Evolutionary conservation across 2,329 filamentous ascomycete species (phyloP).

Genomic region (Pleurostoma richardsiae): DNA sequence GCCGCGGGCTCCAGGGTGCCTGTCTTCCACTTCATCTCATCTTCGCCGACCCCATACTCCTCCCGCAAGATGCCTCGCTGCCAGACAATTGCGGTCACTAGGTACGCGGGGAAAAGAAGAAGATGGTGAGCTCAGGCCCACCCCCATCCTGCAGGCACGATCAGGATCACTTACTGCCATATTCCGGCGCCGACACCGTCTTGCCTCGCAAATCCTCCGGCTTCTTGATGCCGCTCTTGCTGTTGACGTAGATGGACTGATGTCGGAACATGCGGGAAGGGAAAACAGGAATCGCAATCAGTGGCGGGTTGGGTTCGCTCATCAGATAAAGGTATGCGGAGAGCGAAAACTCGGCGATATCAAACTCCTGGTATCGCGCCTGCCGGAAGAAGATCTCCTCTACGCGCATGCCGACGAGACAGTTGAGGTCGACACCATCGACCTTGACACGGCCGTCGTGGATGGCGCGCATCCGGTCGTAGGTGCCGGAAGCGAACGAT

Average conservation of each 20-base stretch:
- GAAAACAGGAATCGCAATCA: slow-evolving; percentile 24
- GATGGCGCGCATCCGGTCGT: slow-evolving; percentile 16
- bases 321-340: slow-evolving; percentile 15
- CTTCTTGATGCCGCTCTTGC: slow-evolving; percentile 14
- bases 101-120: too few species aligned
- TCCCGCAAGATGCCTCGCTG: slow-evolving; percentile 19
- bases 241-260: slow-evolving; percentile 24
- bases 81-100: slow-evolving; percentile 29
- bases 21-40: slow-evolving; percentile 23
- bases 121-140: too few species aligned
- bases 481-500: slow-evolving; percentile 6
- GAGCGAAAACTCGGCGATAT: slow-evolving; percentile 20
- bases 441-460: slow-evolving; percentile 18
- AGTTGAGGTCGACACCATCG: slow-evolving; percentile 22
- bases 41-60: slow-evolving; percentile 24
- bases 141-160: too few species aligned
- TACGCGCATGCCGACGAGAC: slow-evolving; percentile 20
- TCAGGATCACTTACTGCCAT: slow-evolving; percentile 15
- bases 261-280: slow-evolving; percentile 24
- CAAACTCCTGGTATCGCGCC: slow-evolving; percentile 18
- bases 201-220: slow-evolving; percentile 25
- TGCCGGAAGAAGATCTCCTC: slow-evolving; percentile 26
- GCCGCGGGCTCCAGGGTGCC: slow-evolving; percentile 22
- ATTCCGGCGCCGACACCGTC: slow-evolving; percentile 25
- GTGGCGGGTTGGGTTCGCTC: slow-evolving; percentile 12